A percentile compares a stretch with the other conserved stretches of the same genome.
Conservation (phyloP, 176 grass and related monocot genomes). For the sorghum (Sorghum bicolor) region Sorghum_bicolor_NCBIv3 NC_012872.2:67911001-67911500, state of each 20-base stretch:
- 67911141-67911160: neutral
- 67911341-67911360: neutral
- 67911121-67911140: slow-evolving; percentile 22
- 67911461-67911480: slow-evolving; percentile 63
- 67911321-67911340: neutral
- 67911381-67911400: neutral
- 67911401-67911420: slow-evolving; percentile 15
- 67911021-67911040: neutral
- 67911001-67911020: slow-evolving; percentile 3
- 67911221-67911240: slow-evolving; percentile 4
- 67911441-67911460: slow-evolving; percentile 80
- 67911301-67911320: too few relatives aligned
- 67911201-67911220: neutral
- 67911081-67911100: slow-evolving; percentile 27
- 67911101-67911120: neutral
- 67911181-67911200: neutral
- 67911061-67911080: slow-evolving; percentile 32
- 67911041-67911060: slow-evolving; percentile 12
- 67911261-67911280: neutral
- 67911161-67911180: slow-evolving; percentile 1
- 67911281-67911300: neutral
- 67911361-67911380: neutral
- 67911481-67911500: slow-evolving; percentile 82
- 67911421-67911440: slow-evolving; percentile 74
- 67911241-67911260: neutral